A percentile compares a stretch with the other conserved stretches of the same genome.
These are phyloP conservation scores for Globisporangium nagaii DNA, from an alignment of 352 stramenopile genomes.

Conservation along the genomic window DNA sequence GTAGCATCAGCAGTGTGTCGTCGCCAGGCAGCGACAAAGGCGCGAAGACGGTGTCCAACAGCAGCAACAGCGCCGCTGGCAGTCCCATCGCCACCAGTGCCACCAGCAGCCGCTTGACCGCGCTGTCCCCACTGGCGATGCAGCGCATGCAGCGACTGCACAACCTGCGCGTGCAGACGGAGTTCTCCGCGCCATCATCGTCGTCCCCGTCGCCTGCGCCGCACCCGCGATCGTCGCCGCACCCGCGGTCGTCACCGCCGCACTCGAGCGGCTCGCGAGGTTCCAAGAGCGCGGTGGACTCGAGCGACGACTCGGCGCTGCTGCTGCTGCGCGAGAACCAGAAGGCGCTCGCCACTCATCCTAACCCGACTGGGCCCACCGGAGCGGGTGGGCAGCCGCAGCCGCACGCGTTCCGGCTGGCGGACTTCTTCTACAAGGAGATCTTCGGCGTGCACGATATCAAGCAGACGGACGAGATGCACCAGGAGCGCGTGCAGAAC, in stretches of 20 bases:
- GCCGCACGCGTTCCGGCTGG: conserved; percentile 50
- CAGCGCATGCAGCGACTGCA: conserved; percentile 29
- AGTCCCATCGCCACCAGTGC: neutral
- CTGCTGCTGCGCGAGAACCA: neutral
- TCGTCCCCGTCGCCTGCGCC: neutral
- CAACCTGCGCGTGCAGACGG: conserved; percentile 28
- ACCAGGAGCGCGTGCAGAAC: conserved; percentile 79
- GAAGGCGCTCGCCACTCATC: neutral
- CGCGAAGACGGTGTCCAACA: neutral
- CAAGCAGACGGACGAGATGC: conserved; percentile 62
- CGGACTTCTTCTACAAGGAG: conserved; percentile 83
- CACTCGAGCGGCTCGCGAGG: neutral
- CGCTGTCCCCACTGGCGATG: conserved; percentile 22
- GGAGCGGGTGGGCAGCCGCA: conserved; percentile 9
- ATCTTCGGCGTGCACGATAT: conserved; percentile 82
- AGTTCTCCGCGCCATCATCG: conserved; percentile 10
- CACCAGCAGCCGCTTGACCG: neutral
- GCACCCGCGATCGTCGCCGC: neutral
- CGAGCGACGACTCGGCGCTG: neutral
- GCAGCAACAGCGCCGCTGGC: conserved; percentile 1
- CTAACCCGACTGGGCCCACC: too few relatives aligned
- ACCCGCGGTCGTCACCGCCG: neutral
- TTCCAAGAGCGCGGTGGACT: neutral
- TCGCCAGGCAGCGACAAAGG: neutral
- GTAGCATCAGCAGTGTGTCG: neutral